These are phyloP conservation scores for Cyberlindnera suaveolens DNA, from an alignment of 805 yeast species.

Conservation along the genomic window DNA sequence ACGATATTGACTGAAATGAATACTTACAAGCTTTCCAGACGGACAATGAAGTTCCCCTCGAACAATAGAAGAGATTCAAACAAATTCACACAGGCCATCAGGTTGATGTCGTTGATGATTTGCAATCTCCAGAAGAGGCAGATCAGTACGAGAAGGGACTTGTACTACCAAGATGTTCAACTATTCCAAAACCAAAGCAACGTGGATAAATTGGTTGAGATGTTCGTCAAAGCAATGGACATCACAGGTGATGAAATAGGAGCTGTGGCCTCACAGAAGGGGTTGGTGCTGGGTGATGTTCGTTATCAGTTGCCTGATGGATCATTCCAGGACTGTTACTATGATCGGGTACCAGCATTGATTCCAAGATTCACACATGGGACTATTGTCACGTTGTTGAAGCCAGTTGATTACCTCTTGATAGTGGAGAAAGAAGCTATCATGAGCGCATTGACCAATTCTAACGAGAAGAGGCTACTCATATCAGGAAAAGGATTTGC, in stretches of 20 bases:
- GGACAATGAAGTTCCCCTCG: constrained; percentile 14
- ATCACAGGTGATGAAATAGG: constrained; percentile 35
- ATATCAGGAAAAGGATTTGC: constrained; percentile 72
- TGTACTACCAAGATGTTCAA: constrained; percentile 56
- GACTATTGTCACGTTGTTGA: constrained; percentile 5
- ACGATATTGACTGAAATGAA: neutral
- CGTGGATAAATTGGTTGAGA: constrained; percentile 36
- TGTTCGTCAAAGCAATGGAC: constrained; percentile 33
- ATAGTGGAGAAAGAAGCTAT: constrained; percentile 52
- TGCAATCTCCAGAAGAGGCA: constrained; percentile 11
- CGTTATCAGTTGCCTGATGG: constrained; percentile 1
- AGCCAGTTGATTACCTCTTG: constrained; percentile 25
- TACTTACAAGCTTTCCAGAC: constrained; percentile 1
- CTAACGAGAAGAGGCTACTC: constrained; percentile 25
- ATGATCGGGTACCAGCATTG: constrained; percentile 21
- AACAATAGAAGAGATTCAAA: constrained; percentile 1
- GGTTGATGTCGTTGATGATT: constrained; percentile 11
- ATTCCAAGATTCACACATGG: constrained; percentile 34
- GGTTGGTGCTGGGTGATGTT: constrained; percentile 40
- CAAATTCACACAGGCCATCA: constrained; percentile 9
- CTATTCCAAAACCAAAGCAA: constrained; percentile 40
- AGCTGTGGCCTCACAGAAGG: constrained; percentile 57
- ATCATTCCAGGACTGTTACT: constrained; percentile 2
- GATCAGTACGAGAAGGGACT: constrained; percentile 42
- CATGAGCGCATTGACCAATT: constrained; percentile 27